These are phyloP conservation scores for Chaetomium strumarium DNA, from an alignment of 2,329 filamentous ascomycete species.

Conservation along the genomic window DNA sequence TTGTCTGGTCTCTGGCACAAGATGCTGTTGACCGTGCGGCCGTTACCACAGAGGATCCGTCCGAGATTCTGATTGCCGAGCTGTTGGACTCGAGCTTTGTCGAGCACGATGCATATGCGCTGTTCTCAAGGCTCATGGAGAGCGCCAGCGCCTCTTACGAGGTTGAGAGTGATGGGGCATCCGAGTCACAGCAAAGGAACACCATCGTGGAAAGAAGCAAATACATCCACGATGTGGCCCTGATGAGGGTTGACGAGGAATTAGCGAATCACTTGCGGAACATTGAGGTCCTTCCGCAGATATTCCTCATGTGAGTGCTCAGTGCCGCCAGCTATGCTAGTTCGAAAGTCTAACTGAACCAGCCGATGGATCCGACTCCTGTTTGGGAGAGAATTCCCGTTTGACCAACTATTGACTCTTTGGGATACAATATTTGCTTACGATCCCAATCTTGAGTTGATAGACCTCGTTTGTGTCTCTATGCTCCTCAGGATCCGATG, in stretches of 20 bases:
- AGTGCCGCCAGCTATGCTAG: no score
- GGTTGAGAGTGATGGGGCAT: conserved; percentile 42
- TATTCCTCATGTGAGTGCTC: conserved; percentile 75
- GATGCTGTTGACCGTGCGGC: conserved; percentile 62
- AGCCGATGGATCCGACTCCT: conserved; percentile 91
- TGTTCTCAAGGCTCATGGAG: conserved; percentile 86
- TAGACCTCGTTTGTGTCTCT: conserved; percentile 86
- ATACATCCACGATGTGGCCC: conserved; percentile 75
- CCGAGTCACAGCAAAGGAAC: conserved; percentile 37
- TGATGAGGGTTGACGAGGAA: conserved; percentile 76
- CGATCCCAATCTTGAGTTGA: conserved; percentile 70
- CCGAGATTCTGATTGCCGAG: conserved; percentile 53
- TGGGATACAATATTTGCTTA: conserved; percentile 92
- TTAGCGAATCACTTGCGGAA: conserved; percentile 72
- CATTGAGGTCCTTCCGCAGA: conserved; percentile 89
- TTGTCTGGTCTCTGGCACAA: conserved; percentile 75
- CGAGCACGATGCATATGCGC: conserved; percentile 83
- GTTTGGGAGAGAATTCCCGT: conserved; percentile 89
- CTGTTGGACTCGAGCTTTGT: conserved; percentile 68
- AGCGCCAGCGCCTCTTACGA: conserved; percentile 84
- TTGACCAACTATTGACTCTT: conserved; percentile 73
- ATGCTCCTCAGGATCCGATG: conserved; percentile 92
- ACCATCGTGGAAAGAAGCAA: conserved; percentile 82
- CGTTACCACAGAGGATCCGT: conserved; percentile 29
- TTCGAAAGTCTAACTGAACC: conserved; percentile 7